A percentile compares a stretch with the other conserved stretches of the same genome.
Evolutionary conservation across 768 basidiomycete genomes (phyloP).

Genomic region (Pleurotus cornucopiae): DNA sequence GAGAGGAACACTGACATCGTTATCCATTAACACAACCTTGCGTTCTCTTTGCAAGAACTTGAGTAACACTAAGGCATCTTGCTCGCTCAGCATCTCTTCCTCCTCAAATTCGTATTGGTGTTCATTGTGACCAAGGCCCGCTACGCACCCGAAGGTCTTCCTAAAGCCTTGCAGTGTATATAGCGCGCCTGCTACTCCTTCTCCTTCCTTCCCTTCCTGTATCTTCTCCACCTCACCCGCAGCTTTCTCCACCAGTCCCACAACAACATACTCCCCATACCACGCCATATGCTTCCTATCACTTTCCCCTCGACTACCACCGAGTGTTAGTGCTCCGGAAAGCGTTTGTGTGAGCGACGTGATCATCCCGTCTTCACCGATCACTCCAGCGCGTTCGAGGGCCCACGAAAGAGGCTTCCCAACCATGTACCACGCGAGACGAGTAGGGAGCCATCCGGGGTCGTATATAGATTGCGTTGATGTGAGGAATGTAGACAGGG

Average conservation of each 20-base stretch:
- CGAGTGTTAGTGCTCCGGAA: conserved; percentile 15
- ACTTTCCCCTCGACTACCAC: not conserved
- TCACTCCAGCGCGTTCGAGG: conserved; percentile 71
- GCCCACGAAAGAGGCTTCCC: conserved; percentile 87
- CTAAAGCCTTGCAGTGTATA: conserved; percentile 62
- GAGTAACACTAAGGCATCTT: conserved; percentile 67
- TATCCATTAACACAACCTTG: conserved; percentile 55
- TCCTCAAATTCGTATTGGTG: not conserved
- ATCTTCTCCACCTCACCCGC: conserved; percentile 52
- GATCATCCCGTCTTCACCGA: conserved; percentile 53
- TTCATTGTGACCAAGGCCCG: conserved; percentile 16
- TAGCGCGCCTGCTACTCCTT: conserved; percentile 54
- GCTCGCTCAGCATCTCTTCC: conserved; percentile 39
- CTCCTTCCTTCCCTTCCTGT: conserved; percentile 31
- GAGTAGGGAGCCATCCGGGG: conserved; percentile 57
- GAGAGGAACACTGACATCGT: conserved; percentile 46
- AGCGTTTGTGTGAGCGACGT: conserved; percentile 15
- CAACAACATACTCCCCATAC: conserved; percentile 72
- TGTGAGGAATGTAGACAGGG: conserved; percentile 50
- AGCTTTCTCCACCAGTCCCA: conserved; percentile 60
- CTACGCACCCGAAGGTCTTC: conserved; percentile 45
- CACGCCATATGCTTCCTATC: conserved; percentile 27
- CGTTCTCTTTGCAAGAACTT: conserved; percentile 80
- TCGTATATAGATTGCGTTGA: conserved; percentile 62
- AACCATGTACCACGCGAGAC: conserved; percentile 66